Evolutionary conservation across 768 basidiomycete genomes (phyloP), one percentile per base, ranked within the genome.

Genomic region (Crepidotus variabilis): DNA sequence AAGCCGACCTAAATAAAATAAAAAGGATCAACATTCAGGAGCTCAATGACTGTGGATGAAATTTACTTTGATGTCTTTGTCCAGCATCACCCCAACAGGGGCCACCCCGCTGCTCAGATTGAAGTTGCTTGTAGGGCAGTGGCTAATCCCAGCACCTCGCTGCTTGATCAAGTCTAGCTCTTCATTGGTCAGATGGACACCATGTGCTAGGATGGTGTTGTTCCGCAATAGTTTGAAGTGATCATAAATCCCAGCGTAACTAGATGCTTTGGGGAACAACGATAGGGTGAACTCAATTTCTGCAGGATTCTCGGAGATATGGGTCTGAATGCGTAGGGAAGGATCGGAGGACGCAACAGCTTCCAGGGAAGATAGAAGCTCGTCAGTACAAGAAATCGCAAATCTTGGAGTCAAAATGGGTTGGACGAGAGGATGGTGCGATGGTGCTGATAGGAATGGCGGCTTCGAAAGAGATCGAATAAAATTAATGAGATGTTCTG

Each of bases 371-470:
- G 65, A 48, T 50, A 98, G 78, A 28, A 95, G 82, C n/a, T 81
- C 72, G 11, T 77, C 69, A 0, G 94, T 85, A 71, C 94, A 96
- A 10, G 91, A 86, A 57, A 98, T 88, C 21, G 96, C 96, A 69
- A 98, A 98, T n/a, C 96, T 90, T 13, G 96, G 96, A 0, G 96
- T 98, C 45, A 98, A 73, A 64, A 94, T 85, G 4, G 96, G 96
- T 55, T 90, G 90, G 9, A 98, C 88, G 6, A 95, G 83, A 1
- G 83, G 78, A 56, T 78, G 74, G 47, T 67, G 65, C 22, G 63
- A 60, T 21, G 71, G 63, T 9, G 54, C 59, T 10, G 66, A 16
- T 36, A 8, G 22, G 65, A 52, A 24, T 72, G 63, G 6, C n/a
- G n/a, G n/a, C n/a, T 61, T 58, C 1, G 69, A 66, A 50, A 92